Evolutionary conservation across 1,139 yeast genomes (phyloP).

Genomic region (Blastobotrys apis): DNA sequence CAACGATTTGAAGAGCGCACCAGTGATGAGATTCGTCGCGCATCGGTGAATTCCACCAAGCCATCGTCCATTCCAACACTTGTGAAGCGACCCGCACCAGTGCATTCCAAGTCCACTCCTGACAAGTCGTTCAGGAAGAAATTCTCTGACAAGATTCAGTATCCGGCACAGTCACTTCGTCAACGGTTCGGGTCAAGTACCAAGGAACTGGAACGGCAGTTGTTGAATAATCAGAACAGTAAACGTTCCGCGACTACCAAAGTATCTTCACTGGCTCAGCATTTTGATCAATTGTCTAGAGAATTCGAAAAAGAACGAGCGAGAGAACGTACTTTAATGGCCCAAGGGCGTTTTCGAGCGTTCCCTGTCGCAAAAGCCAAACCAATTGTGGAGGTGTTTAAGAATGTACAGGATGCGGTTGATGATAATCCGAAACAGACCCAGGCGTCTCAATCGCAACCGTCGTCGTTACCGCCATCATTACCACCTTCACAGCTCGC

Average conservation of each 20-base stretch:
- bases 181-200: conserved; percentile 29
- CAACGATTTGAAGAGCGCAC: conserved; percentile 9
- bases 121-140: conserved; percentile 18
- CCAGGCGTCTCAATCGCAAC: background rate
- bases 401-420: conserved; percentile 86
- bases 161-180: conserved; percentile 22
- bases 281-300: conserved; percentile 72
- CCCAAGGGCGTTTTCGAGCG: conserved; percentile 64
- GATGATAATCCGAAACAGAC: conserved; percentile 24
- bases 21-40: background rate
- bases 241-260: conserved; percentile 23
- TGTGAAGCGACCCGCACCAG: conserved; percentile 7
- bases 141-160: conserved; percentile 20
- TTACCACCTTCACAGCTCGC: background rate
- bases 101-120: conserved; percentile 7
- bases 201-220: conserved; percentile 31
- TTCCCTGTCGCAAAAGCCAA: conserved; percentile 69
- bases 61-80: conserved; percentile 11
- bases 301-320: conserved; percentile 90
- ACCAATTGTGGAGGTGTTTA: conserved; percentile 89
- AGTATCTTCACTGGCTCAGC: conserved; percentile 44
- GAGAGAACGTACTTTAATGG: conserved; percentile 60
- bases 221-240: conserved; percentile 20
- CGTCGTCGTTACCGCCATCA: background rate
- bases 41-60: conserved; percentile 1